phyloP scores from a whole-genome alignment of 768 basidiomycete genomes.

The Astraeus odoratus region DNA sequence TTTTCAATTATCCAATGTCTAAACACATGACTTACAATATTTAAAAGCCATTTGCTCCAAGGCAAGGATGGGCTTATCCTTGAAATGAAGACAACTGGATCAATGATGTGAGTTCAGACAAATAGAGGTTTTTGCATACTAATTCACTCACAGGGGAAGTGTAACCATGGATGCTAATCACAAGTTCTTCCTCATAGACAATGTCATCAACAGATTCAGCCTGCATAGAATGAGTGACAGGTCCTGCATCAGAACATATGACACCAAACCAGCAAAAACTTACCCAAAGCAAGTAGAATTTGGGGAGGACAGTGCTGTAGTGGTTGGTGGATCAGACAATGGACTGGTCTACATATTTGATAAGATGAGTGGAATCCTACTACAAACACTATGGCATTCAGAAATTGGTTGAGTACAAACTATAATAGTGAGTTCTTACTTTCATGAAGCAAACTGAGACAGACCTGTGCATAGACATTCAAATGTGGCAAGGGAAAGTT shows the following conservation, averaged over 20 bases:
- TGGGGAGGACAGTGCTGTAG: not conserved
- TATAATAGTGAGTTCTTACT: not conserved
- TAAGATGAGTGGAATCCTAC: not conserved
- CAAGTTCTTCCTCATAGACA: not conserved
- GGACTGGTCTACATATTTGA: not conserved
- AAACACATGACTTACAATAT: not conserved
- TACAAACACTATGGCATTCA: not conserved
- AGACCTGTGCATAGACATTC: not conserved
- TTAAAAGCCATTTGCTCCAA: not conserved
- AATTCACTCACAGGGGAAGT: not conserved
- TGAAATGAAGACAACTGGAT: not conserved
- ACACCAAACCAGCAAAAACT: not conserved
- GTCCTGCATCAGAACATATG: too few relatives aligned
- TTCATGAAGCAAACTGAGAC: not conserved
- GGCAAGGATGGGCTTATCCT: not conserved
- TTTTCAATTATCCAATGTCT: too few relatives aligned
- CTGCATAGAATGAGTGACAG: too few relatives aligned
- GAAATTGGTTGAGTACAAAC: slow-evolving; percentile 1
- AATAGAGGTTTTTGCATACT: not conserved
- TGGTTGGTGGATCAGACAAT: slow-evolving; percentile 2
- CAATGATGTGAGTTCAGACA: not conserved
- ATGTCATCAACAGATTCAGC: too few relatives aligned
- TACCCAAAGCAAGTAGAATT: slow-evolving; percentile 9
- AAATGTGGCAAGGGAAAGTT: not conserved
- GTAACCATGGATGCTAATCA: not conserved